phyloP scores from a whole-genome alignment of 495 filamentous ascomycete species.

The Tuber magnatum region DNA sequence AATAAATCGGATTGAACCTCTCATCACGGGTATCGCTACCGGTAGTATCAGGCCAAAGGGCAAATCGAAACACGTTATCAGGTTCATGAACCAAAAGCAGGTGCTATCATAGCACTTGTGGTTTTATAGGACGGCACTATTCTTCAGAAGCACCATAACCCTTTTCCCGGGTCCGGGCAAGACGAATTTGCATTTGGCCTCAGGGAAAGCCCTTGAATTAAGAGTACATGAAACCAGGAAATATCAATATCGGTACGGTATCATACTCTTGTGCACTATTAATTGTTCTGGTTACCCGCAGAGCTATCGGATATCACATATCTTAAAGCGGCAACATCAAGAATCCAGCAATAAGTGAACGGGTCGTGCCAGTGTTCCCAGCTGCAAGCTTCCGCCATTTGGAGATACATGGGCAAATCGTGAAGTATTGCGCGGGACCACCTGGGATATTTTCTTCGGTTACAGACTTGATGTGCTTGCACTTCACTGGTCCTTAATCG shows the following conservation, averaged over 20 bases:
- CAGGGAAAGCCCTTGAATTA: background rate
- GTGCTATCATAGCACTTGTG: background rate
- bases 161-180: background rate
- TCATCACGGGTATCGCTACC: too few relatives aligned
- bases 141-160: background rate
- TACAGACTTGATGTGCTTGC: background rate
- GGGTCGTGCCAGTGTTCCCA: background rate
- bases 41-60: background rate
- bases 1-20: background rate
- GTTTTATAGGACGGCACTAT: background rate
- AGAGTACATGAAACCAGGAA: background rate
- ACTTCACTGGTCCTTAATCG: background rate
- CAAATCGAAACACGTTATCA: background rate
- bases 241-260: too few relatives aligned
- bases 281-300: background rate
- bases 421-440: background rate
- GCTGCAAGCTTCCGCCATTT: background rate
- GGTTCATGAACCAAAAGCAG: background rate
- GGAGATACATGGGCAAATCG: background rate
- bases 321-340: constrained; percentile 3
- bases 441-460: background rate
- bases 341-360: background rate
- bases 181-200: background rate
- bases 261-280: background rate
- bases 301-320: background rate